Conservation (phyloP, 2,329 filamentous ascomycete species). For the Diaporthe eres region DNA sequence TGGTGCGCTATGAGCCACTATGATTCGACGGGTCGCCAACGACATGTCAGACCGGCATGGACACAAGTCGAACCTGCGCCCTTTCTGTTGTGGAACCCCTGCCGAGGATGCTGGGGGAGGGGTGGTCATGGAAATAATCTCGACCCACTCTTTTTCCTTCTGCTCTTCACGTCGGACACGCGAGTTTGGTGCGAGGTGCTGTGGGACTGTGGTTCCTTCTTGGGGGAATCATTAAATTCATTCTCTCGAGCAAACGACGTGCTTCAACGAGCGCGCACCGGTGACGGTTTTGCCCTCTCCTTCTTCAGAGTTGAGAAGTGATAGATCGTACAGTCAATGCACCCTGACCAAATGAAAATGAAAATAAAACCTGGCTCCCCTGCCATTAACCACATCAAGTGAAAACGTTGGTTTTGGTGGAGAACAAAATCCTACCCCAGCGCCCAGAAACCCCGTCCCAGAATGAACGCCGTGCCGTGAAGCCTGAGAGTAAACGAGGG, state of each 20-base stretch:
- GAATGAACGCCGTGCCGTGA: slow-evolving; percentile 29
- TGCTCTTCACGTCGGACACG: slow-evolving; percentile 12
- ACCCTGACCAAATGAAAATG: not conserved
- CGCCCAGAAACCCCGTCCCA: not conserved
- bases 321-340: slow-evolving; percentile 29
- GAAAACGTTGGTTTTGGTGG: not conserved
- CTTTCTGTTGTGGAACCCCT: slow-evolving; percentile 18
- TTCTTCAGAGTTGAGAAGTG: slow-evolving; percentile 29
- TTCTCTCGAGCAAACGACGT: slow-evolving; percentile 25
- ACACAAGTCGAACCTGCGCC: slow-evolving; percentile 24
- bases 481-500: not conserved
- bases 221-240: slow-evolving; percentile 28
- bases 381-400: slow-evolving; percentile 9
- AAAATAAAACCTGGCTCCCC: not conserved
- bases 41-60: slow-evolving; percentile 33
- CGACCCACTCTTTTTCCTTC: not conserved
- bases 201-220: not conserved
- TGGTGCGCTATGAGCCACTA: slow-evolving; percentile 25
- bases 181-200: slow-evolving; percentile 16
- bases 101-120: slow-evolving; percentile 14
- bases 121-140: slow-evolving; percentile 6
- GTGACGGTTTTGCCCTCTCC: slow-evolving; percentile 19
- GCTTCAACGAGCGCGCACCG: slow-evolving; percentile 16
- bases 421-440: not conserved
- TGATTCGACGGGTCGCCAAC: slow-evolving; percentile 8